These are phyloP conservation scores for Zygosaccharomyces siamensis DNA, from an alignment of 805 yeast genomes.

Conservation along the genomic window DNA sequence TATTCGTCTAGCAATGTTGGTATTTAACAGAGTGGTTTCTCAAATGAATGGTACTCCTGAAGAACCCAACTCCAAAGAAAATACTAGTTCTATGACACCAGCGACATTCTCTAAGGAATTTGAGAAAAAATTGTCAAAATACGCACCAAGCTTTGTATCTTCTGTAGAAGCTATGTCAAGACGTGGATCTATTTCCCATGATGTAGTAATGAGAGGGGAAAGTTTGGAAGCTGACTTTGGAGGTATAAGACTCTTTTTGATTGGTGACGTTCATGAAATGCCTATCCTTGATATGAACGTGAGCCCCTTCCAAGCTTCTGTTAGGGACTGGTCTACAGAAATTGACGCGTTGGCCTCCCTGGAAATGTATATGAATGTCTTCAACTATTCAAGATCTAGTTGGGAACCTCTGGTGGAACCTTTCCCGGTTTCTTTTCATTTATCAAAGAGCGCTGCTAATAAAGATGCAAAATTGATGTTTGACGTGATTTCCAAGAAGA, in stretches of 20 bases:
- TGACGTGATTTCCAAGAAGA: constrained; percentile 68
- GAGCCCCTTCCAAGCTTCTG: constrained; percentile 60
- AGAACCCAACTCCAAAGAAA: constrained; percentile 11
- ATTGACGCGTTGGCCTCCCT: constrained; percentile 62
- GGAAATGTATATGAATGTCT: constrained; percentile 66
- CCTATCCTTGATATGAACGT: constrained; percentile 78
- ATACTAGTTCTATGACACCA: constrained; percentile 18
- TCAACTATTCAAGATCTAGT: constrained; percentile 81
- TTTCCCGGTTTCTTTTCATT: constrained; percentile 73
- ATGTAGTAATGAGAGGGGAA: constrained; percentile 60
- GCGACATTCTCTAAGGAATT: constrained; percentile 58
- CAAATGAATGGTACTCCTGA: constrained; percentile 34
- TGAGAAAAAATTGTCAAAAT: constrained; percentile 52
- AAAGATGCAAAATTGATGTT: constrained; percentile 49
- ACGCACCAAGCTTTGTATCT: constrained; percentile 59
- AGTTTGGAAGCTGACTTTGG: constrained; percentile 59
- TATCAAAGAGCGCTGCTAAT: constrained; percentile 42
- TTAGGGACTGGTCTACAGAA: constrained; percentile 83
- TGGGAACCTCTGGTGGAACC: constrained; percentile 96
- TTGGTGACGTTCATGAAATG: constrained; percentile 87
- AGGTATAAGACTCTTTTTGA: constrained; percentile 74
- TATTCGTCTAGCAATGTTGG: constrained; percentile 69
- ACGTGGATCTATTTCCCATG: constrained; percentile 23
- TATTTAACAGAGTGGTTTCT: constrained; percentile 66
- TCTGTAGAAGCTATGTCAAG: constrained; percentile 39